phyloP scores from a whole-genome alignment of 352 stramenopile genomes.

The Discostella stelligera region DNA sequence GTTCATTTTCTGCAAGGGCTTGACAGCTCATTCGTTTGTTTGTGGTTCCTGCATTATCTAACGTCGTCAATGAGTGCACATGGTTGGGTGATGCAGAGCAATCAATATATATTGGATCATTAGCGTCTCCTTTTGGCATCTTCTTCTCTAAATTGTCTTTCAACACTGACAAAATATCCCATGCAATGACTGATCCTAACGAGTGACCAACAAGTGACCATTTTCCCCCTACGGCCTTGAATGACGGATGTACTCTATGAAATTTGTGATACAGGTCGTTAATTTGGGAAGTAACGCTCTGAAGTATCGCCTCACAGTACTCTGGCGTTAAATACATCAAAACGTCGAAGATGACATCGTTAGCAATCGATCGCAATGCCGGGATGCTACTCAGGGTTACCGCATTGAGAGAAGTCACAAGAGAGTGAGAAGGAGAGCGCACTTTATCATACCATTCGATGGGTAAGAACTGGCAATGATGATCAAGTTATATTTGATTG shows the following conservation, averaged over 20 bases:
- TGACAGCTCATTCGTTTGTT: conserved; percentile 50
- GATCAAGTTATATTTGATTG: not conserved
- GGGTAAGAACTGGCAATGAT: conserved; percentile 56
- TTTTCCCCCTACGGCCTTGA: conserved; percentile 58
- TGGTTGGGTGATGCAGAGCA: conserved; percentile 16
- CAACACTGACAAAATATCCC: conserved; percentile 77
- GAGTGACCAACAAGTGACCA: conserved; percentile 75
- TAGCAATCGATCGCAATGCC: conserved; percentile 72
- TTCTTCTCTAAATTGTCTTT: conserved; percentile 52
- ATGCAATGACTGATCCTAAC: conserved; percentile 79
- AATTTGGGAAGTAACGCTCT: conserved; percentile 75
- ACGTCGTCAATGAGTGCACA: conserved; percentile 21
- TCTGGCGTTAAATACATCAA: conserved; percentile 80
- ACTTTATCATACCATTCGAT: conserved; percentile 80
- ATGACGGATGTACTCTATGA: conserved; percentile 62
- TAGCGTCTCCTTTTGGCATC: conserved; percentile 22
- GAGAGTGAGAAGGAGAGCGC: conserved; percentile 53
- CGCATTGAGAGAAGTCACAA: conserved; percentile 67
- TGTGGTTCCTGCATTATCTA: conserved; percentile 25
- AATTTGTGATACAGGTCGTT: conserved; percentile 58
- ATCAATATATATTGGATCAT: conserved; percentile 50
- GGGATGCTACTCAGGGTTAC: conserved; percentile 76
- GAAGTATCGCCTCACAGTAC: conserved; percentile 71
- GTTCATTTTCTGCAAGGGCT: conserved; percentile 35
- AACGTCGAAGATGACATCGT: conserved; percentile 82